Evolutionary conservation across 805 yeast species (phyloP).

Genomic region (Komagataella kurtzmanii): DNA sequence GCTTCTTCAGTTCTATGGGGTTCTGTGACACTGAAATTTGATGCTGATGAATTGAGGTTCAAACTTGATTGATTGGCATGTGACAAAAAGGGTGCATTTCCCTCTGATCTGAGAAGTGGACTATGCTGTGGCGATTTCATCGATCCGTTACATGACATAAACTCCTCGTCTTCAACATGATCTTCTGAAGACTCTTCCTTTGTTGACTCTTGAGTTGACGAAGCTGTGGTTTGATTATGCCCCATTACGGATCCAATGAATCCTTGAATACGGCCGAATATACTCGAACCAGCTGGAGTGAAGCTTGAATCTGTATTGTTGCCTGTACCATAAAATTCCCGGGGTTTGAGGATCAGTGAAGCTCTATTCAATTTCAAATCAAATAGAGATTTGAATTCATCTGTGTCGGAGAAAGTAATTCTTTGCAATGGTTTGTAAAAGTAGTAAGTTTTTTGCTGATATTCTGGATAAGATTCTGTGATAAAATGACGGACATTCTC

Average conservation of each 20-base stretch:
- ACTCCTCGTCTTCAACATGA: neutral
- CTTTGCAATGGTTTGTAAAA: conserved; percentile 46
- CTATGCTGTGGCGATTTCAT: neutral
- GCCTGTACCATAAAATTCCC: conserved; percentile 8
- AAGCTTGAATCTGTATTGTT: conserved; percentile 1
- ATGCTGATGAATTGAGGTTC: conserved; percentile 3
- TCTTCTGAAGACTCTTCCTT: neutral
- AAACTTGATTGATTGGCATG: conserved; percentile 1
- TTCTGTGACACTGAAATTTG: conserved; percentile 2
- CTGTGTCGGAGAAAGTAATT: conserved; percentile 45
- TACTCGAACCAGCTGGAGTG: conserved; percentile 2
- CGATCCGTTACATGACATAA: neutral
- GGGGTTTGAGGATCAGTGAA: conserved; percentile 59
- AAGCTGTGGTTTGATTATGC: conserved; percentile 1
- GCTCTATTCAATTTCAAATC: conserved; percentile 53
- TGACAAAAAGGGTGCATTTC: neutral
- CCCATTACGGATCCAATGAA: conserved; percentile 4
- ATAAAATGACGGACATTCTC: conserved; percentile 50
- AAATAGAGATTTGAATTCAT: conserved; percentile 38
- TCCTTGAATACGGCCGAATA: neutral
- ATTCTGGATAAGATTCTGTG: conserved; percentile 31
- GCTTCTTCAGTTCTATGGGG: conserved; percentile 1
- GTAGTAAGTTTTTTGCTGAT: conserved; percentile 32
- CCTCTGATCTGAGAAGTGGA: neutral
- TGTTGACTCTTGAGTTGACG: conserved; percentile 3